Base-by-base conservation (phyloP, 306 rosid species). In the Casuarina equisetifolia region DNA sequence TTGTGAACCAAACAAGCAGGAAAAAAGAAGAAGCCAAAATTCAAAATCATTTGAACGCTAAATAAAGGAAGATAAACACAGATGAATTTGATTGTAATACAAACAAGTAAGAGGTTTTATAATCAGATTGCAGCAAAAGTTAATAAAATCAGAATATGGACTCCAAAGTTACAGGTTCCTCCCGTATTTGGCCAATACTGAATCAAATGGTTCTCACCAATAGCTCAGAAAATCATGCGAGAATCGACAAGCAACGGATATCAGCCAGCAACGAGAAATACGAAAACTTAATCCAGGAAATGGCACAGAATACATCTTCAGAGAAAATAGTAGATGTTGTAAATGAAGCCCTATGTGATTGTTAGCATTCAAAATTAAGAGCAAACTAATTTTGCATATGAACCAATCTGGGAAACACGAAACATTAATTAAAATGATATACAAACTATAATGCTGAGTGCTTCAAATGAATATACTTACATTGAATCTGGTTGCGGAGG, bases 401-500 rank as follows among this genome's bases (percentile, higher is more conserved):
- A 46, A 15, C 38, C 35, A 55, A 55, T 42, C 8, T 13, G 32
- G 36, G n/a, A 61, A 51, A 39, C 55, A 42, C 42, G 54, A 78
- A 39, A 49, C 61, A 42, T 55, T 15, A 48, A 48, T 25, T 25
- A 48, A 13, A 50, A 54, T 20, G 9, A 13, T 16, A 76, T 20
- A 62, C 16, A 57, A 46, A 11, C 46, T 43, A 36, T 54, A 54
- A 78, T 48, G 12, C 17, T 70, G 44, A 17, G 25, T 55, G 15
- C n/a, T 32, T 7, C 9, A 20, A 76, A 64, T 63, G 35, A 5
- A 35, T 10, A 10, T 54, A 74, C 46, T 70, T 82, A 92, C 98
- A 86, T 87, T 88, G 81, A 89, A 91, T 81, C 88, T 76, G 45
- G 83, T 68, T 2, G 91, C 79, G 71, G 88, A 84, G 54, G 96